These are phyloP conservation scores for Colletotrichum brevisporum DNA, from an alignment of 2,329 filamentous ascomycete genomes.

Conservation along the genomic window DNA sequence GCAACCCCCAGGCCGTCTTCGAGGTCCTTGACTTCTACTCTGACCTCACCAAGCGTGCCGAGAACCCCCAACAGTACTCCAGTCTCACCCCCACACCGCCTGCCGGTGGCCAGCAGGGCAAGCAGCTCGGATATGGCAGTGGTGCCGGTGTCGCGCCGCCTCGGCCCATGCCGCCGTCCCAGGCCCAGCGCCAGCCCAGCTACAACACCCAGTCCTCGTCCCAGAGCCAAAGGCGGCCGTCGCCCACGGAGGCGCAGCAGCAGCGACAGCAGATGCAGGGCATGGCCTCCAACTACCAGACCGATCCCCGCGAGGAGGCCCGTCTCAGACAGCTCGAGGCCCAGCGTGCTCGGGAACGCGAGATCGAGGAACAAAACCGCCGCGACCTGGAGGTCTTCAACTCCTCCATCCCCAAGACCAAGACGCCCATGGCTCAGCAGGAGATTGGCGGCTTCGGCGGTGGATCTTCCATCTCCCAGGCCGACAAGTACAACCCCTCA, in stretches of 20 bases:
- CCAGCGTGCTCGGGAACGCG: constrained; percentile 67
- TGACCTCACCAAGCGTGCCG: constrained; percentile 82
- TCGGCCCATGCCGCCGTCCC: constrained; percentile 71
- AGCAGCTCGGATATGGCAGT: constrained; percentile 73
- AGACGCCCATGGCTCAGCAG: constrained; percentile 86
- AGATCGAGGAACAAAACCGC: constrained; percentile 76
- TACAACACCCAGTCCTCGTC: constrained; percentile 55
- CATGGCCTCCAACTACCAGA: constrained; percentile 68
- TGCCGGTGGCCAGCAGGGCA: constrained; percentile 68
- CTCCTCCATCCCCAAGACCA: constrained; percentile 86
- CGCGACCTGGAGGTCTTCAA: constrained; percentile 91
- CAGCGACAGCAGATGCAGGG: constrained; percentile 72
- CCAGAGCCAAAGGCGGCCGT: constrained; percentile 57
- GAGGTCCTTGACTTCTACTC: constrained; percentile 90
- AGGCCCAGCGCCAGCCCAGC: constrained; percentile 59
- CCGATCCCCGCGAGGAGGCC: constrained; percentile 68
- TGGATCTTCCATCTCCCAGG: constrained; percentile 60
- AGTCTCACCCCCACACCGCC: constrained; percentile 78
- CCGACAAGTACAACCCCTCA: constrained; percentile 85
- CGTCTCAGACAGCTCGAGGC: constrained; percentile 74
- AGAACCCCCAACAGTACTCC: constrained; percentile 78
- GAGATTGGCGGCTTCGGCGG: constrained; percentile 82
- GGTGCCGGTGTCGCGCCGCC: constrained; percentile 76
- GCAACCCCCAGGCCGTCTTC: constrained; percentile 89
- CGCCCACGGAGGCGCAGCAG: constrained; percentile 62